phyloP scores from a whole-genome alignment of 495 filamentous ascomycete species.

The Podospora anserina region DNA sequence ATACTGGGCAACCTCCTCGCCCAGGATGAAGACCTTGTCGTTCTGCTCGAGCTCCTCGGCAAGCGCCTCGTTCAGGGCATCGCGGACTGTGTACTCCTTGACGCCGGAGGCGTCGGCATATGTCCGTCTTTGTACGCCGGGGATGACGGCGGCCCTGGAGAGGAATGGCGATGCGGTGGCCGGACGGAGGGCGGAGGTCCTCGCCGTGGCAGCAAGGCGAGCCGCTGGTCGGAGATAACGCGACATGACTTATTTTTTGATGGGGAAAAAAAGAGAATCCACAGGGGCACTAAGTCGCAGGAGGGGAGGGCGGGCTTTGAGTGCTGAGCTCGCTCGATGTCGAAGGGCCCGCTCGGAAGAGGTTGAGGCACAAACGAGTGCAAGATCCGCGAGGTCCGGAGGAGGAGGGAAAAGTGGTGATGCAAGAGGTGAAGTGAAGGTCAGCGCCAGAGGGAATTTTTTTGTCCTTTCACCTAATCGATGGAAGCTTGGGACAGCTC shows the following conservation, averaged over 20 bases:
- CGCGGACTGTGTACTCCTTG: conserved; percentile 95
- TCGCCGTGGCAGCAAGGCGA: conserved; percentile 66
- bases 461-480: conserved; percentile 24
- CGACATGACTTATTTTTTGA: conserved; percentile 46
- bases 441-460: conserved; percentile 35
- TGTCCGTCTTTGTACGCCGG: conserved; percentile 46
- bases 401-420: conserved; percentile 13
- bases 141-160: conserved; percentile 45
- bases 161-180: conserved; percentile 47
- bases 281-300: conserved; percentile 10
- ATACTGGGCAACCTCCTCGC: conserved; percentile 98
- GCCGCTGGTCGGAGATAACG: conserved; percentile 78
- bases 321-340: conserved; percentile 15
- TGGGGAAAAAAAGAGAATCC: conserved; percentile 24
- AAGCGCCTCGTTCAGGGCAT: conserved; percentile 95
- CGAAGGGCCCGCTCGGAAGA: conserved; percentile 11
- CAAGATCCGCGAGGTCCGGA: conserved; percentile 1
- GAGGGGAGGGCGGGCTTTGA: not conserved
- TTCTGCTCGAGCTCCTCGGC: conserved; percentile 95
- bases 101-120: conserved; percentile 58
- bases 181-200: conserved; percentile 45
- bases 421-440: conserved; percentile 5
- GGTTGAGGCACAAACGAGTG: conserved; percentile 8
- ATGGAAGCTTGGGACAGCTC: conserved; percentile 31
- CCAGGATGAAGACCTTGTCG: conserved; percentile 88